These are phyloP conservation scores for Ophiocordyceps camponoti-floridani DNA, from an alignment of 2,329 filamentous ascomycete species.

Conservation along the genomic window DNA sequence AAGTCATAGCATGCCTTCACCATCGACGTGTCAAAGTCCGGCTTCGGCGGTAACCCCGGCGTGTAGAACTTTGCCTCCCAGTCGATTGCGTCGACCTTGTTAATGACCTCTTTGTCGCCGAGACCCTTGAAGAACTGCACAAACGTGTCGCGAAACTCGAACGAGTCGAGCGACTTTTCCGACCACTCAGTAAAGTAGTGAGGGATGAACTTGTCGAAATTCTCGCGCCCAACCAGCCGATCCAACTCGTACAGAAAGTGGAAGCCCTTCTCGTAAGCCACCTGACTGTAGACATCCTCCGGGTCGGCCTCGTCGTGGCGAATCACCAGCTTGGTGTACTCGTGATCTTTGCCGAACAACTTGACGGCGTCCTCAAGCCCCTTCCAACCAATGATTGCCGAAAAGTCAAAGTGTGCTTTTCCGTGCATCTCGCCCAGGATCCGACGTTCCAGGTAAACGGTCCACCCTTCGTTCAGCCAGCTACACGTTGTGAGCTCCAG, in stretches of 20 bases:
- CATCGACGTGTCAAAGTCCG: constrained; percentile 73
- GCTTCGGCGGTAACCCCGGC: constrained; percentile 81
- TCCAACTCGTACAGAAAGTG: constrained; percentile 87
- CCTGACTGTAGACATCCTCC: constrained; percentile 82
- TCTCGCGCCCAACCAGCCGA: constrained; percentile 62
- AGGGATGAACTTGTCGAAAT: constrained; percentile 89
- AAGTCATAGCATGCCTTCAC: constrained; percentile 74
- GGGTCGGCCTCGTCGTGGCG: constrained; percentile 82
- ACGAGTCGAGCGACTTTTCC: constrained; percentile 76
- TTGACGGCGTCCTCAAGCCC: constrained; percentile 65
- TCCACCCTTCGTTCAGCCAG: constrained; percentile 73
- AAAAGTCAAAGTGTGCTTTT: constrained; percentile 77
- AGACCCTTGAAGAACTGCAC: constrained; percentile 61
- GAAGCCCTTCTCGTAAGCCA: constrained; percentile 95
- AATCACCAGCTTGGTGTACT: constrained; percentile 82
- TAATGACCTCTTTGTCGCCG: constrained; percentile 42
- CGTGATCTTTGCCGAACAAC: constrained; percentile 64
- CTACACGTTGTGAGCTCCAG: constrained; percentile 12
- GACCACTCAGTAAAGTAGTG: constrained; percentile 83
- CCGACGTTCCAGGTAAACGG: constrained; percentile 79
- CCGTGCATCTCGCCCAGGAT: constrained; percentile 65
- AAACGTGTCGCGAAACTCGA: constrained; percentile 82
- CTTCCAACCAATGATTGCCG: constrained; percentile 92
- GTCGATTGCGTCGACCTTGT: constrained; percentile 56
- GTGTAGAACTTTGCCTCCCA: constrained; percentile 83